Evolutionary conservation across 169 alveolate genomes (phyloP), one percentile per base, ranked within the genome.

Genomic region (Cyclospora cayetanensis): DNA sequence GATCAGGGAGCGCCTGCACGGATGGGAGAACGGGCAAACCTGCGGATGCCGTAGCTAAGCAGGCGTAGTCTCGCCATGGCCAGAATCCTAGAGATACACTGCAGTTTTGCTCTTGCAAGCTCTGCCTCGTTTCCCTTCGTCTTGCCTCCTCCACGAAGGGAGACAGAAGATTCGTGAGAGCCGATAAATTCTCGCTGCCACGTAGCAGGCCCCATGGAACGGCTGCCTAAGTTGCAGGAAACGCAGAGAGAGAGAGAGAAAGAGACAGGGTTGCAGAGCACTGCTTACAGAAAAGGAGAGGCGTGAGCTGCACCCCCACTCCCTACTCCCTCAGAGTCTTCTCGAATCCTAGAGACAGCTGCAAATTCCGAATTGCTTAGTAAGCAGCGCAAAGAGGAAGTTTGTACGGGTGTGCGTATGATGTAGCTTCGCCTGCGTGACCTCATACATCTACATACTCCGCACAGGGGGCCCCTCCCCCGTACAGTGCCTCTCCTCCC

Each of bases 1-100:
- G n/a, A n/a, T n/a, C n/a, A n/a, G n/a, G n/a, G n/a, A n/a, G n/a
- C n/a, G n/a, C n/a, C n/a, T 31, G 74, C 41, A 72, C 50, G 29
- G 60, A 65, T 29, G 46, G 15, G 46, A 1, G 12, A 27, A 4
- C 55, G 82, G 4, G 52, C 89, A 9, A 27, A 79, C 89, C 89
- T 43, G 74, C 89, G 72, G 89, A 50, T 4, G 20, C 66, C 89
- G 42, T 79, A 79, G 35, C 74, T 41, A 50, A 79, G 89, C n/a
- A 79, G 89, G 11, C 89, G 27, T 2, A 60, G 43, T 79, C 52
- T 50, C 52, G 41, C 89, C 35, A 79, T 79, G 46, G 12, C 18
- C 53, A 79, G 89, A 72, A 29, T 39, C 34, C 66, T 22, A 63
- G 66, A 46, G 55, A 79, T 3, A 79, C 74, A 79, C 52, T 50